Conservation (phyloP, 2,329 filamentous ascomycete genomes). For the Sclerotinia trifoliorum region DNA sequence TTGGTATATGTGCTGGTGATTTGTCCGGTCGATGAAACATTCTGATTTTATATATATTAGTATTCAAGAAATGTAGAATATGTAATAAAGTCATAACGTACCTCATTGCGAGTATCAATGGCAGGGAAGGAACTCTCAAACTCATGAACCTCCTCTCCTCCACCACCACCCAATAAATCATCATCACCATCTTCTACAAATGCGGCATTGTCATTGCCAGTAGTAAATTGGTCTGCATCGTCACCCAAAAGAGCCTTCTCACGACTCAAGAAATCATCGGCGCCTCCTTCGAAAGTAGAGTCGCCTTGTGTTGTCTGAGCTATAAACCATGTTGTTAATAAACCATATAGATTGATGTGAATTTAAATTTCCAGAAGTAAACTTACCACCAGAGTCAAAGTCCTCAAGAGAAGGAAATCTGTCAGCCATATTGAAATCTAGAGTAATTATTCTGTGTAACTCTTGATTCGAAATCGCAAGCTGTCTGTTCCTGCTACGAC, state of each 20-base stretch:
- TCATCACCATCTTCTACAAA: conserved; percentile 65
- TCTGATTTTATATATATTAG: conserved; percentile 45
- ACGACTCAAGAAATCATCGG: conserved; percentile 84
- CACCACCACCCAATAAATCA: conserved; percentile 62
- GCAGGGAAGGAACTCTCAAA: conserved; percentile 94
- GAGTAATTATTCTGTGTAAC: conserved; percentile 20
- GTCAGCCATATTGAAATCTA: conserved; percentile 51
- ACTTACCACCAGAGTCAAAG: conserved; percentile 52
- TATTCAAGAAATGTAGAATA: background rate
- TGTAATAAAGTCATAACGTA: conserved; percentile 42
- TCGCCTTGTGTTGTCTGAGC: conserved; percentile 61
- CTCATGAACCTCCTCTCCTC: conserved; percentile 43
- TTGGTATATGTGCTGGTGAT: conserved; percentile 65
- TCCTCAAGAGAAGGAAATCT: conserved; percentile 60
- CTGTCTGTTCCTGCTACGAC: conserved; percentile 18
- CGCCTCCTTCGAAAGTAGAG: conserved; percentile 52
- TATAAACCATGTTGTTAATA: conserved; percentile 41
- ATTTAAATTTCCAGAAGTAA: conserved; percentile 16
- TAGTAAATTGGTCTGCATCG: conserved; percentile 87
- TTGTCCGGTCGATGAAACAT: conserved; percentile 70
- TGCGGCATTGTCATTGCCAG: conserved; percentile 67
- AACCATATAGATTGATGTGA: background rate
- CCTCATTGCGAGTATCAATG: conserved; percentile 66
- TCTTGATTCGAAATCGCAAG: conserved; percentile 22
- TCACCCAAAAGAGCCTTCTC: conserved; percentile 88